Evolutionary conservation across 1,284 basidiomycete genomes (phyloP), one percentile per base, ranked within the genome.

Genomic region (Heterobasidion occidentale): DNA sequence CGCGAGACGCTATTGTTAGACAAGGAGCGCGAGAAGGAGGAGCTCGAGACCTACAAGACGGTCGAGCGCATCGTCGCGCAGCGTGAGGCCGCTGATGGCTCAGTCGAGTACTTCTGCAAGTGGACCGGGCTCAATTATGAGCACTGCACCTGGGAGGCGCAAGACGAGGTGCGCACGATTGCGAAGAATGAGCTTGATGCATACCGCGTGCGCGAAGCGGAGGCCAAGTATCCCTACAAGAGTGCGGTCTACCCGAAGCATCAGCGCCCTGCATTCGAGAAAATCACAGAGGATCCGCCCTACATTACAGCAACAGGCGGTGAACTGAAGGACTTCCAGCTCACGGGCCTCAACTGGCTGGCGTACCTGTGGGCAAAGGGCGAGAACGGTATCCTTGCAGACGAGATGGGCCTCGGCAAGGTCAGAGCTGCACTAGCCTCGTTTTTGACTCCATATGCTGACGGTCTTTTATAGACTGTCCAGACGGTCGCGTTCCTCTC

Each of bases 321-420:
- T 9, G 77, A 87, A 58, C 79, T 99, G 61, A 99, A 99, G 72
- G 96, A 98, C 63, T 99, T 99, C 78, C 97, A 99, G 75, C 79
- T 99, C 55, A 98, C 94, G 1, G 97, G 97, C 36, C 78, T 99
- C 61, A 99, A 99, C 70, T 99, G 97, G 97, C 81, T 99, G 20
- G 92, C 93, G 1, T 99, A 97, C 70, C 77, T 96, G 8, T 99
- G 96, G 96, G 88, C 83, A 65, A 86, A 94, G 64, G 92, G 92
- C 20, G 90, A 97, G 64, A 98, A 98, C 67, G 97, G 97, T 36
- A 98, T 48, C 17, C 77, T 99, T 35, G 97, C 97, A 1, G 97
- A 99, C 68, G 97, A 99, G 80, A 99, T 99, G 97, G 97, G 97
- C 70, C 87, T 99, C 17, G 97, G 97, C 55, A 99, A 99, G 82